Conservation (phyloP, 495 filamentous ascomycete species). For the Aspergillus avenaceus region DNA sequence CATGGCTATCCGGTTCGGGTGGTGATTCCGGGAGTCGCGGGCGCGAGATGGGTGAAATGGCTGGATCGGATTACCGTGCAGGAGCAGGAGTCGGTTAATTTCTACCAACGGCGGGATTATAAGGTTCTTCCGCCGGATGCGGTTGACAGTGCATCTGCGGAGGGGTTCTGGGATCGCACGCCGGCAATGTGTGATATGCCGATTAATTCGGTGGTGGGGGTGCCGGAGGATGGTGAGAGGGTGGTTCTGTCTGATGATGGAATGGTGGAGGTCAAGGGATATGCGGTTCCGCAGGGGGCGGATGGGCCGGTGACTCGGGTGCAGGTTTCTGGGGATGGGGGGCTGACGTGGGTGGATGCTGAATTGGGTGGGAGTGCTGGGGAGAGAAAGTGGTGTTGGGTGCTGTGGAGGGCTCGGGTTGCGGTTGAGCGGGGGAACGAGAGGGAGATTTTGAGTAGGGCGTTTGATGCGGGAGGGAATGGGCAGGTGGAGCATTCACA, state of each 20-base stretch:
- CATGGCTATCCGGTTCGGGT: constrained; percentile 60
- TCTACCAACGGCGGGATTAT: constrained; percentile 62
- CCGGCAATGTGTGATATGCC: constrained; percentile 58
- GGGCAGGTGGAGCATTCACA: constrained; percentile 38
- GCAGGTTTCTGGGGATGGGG: constrained; percentile 48
- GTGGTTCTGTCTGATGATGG: constrained; percentile 32
- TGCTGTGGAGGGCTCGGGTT: constrained; percentile 40
- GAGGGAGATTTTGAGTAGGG: constrained; percentile 46
- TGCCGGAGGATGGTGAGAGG: constrained; percentile 37
- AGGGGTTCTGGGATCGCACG: constrained; percentile 49
- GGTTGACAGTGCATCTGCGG: constrained; percentile 44
- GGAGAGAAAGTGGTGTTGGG: constrained; percentile 46
- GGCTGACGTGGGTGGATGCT: constrained; percentile 45
- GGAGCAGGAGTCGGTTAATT: constrained; percentile 51
- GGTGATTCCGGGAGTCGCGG: constrained; percentile 58
- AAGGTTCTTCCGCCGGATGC: constrained; percentile 58
- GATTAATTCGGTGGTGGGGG: constrained; percentile 54
- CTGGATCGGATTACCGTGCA: constrained; percentile 55
- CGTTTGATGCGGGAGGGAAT: constrained; percentile 49
- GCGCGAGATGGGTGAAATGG: constrained; percentile 64
- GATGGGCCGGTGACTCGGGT: constrained; percentile 51
- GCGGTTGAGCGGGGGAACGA: constrained; percentile 24
- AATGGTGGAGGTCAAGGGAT: constrained; percentile 45
- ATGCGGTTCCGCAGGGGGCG: constrained; percentile 52
- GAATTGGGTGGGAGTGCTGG: not conserved